Evolutionary conservation across 352 stramenopile genomes (phyloP), one percentile per base, ranked within the genome.

Genomic region (Phytophthora cryptogea): DNA sequence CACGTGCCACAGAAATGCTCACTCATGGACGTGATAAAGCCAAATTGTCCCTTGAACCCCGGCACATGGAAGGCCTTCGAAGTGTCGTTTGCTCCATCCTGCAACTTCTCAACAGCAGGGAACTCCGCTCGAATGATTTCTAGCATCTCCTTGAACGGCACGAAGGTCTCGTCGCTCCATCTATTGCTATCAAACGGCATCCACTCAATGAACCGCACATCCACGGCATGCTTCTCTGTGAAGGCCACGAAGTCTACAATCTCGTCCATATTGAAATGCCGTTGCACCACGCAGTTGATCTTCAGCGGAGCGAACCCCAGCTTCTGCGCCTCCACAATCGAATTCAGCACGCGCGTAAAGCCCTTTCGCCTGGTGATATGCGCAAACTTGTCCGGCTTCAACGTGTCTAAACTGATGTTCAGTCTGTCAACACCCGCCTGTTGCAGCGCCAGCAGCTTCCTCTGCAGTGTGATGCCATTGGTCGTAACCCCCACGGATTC

Each of bases 131-230:
- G 54, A 30, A 92, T 86, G 8, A 67, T 42, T 8, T 58, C 44
- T 54, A 98, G 74, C 92, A 98, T 98, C 60, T 98, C 93, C 16
- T 80, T 70, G 66, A 98, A 98, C 13, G 89, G 85, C 7, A 99
- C 78, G 66, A 99, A 98, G 37, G 83, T 92, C 42, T 82, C 68
- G 46, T 92, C 82, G 55, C 96, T 92, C 96, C 96, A 99, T 35
- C 83, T 74, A 74, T 99, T 99, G 67, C 95, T 95, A 68, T 98
- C 92, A 59, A 99, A 99, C 10, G 97, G 97, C 97, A 99, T 99
- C 92, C 95, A 99, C 83, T 99, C 97, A 64, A 99, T 99, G 66
- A 99, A 99, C 27, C 97, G 89, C 39, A 99, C 86, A 52, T 99
- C 90, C 9, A 99, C 76, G 26, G 74, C 71, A 36, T 86, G 75